Conservation (phyloP, 441 rosid species). For the Pelargonium fulgidum region DNA sequence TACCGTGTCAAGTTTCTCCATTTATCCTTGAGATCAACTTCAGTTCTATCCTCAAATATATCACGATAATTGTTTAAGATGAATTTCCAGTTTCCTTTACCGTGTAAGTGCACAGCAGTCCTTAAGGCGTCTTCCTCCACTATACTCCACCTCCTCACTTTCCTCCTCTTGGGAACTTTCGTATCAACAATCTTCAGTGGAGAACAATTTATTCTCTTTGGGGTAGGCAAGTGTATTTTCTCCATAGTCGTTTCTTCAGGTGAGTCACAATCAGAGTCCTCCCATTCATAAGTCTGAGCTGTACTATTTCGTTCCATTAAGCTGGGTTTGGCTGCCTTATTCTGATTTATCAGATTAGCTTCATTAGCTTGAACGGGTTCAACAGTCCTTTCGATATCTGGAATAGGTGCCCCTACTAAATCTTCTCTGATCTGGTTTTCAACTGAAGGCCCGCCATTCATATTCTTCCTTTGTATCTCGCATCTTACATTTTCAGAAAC, state of each 20-base stretch:
- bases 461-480: neutral
- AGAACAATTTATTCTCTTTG: constrained; percentile 26
- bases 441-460: constrained; percentile 14
- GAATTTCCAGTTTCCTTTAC: constrained; percentile 37
- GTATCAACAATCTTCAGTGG: constrained; percentile 31
- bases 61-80: constrained; percentile 28
- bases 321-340: constrained; percentile 26
- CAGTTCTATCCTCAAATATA: constrained; percentile 34
- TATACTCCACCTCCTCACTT: constrained; percentile 32
- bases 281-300: constrained; percentile 46
- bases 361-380: constrained; percentile 16
- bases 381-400: neutral
- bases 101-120: constrained; percentile 38
- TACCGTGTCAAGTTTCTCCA: constrained; percentile 43
- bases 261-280: constrained; percentile 34
- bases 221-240: constrained; percentile 25
- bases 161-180: constrained; percentile 26
- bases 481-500: constrained; percentile 23
- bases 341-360: constrained; percentile 23
- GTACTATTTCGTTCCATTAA: constrained; percentile 45
- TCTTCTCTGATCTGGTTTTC: neutral
- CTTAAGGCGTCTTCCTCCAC: constrained; percentile 51
- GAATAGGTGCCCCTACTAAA: constrained; percentile 1
- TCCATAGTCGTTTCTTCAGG: constrained; percentile 23
- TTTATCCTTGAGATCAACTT: constrained; percentile 48